Evolutionary conservation across 1,284 basidiomycete species (phyloP), one percentile per base, ranked within the genome.

Genomic region (Malassezia pachydermatis): DNA sequence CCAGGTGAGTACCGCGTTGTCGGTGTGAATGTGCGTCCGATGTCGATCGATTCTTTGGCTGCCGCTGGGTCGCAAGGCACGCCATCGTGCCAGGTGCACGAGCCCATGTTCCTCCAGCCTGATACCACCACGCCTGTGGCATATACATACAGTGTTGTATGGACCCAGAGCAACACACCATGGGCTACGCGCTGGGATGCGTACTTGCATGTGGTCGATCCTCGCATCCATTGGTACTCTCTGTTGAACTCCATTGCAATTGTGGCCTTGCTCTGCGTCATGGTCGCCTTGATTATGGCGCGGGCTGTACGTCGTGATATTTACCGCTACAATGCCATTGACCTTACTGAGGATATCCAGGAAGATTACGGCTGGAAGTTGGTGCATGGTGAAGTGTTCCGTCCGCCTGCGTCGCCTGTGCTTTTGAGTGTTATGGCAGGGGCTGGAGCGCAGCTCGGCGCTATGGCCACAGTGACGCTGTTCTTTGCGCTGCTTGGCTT

Each of bases 341-440:
- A 95, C 72, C 75, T 92, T 27, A 85, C 83, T 60, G 90, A 96
- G 72, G 89, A 95, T 62, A 86, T 95, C 0, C 89, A 94, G 75
- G 89, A 95, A 36, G 92, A 98, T 65, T 95, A 85, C 78, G 92
- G 92, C 4, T 98, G 92, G 92, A 96, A 96, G 67, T 79, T 92
- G 16, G 81, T 96, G 9, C 89, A 95, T 63, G 89, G 88, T 24
- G 92, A 98, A 73, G 87, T 98, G 13, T 96, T 95, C 78, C 81
- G 92, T 24, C 76, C 84, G 4, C 92, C 92, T 0, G 73, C 76
- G 39, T 79, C 84, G 49, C 63, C 67, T 9, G 81, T 90, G 79
- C 64, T 85, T 10, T 76, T 98, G 5, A 83, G 87, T 2, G 80
- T 92, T 37, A 79, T 88, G 73, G 81, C 86, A 22, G 92, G 92